Evolutionary conservation across 2,329 filamentous ascomycete genomes (phyloP), one percentile per base, ranked within the genome.

Genomic region (Gyromitra esculenta): DNA sequence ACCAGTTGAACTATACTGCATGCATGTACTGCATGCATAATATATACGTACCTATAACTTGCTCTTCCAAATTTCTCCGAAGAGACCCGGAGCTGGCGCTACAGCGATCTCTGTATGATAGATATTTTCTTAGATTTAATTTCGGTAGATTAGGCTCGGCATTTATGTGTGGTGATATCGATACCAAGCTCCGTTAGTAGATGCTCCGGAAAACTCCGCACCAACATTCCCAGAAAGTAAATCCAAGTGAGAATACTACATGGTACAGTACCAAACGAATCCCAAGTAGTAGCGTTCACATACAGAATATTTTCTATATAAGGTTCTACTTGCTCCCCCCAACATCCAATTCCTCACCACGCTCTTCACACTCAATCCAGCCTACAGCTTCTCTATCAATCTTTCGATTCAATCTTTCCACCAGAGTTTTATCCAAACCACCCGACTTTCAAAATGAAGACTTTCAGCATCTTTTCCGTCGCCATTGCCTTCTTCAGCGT

Each of bases 301-400:
- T 45, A 45, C 43, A 45, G 43, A 45, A 37, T 37, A 37, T 67
- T 67, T 35, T 67, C 48, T 67, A 67, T 67, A 67, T 67, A 67
- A 67, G 64, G 25, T 37, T 1, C 25, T 39, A 8, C 64, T 56
- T 56, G 31, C 50, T 67, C 37, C 64, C 48, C 45, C 50, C 64
- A 56, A 56, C 64, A 57, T 37, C 56, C 64, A 56, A 9, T 54
- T 67, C 64, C 37, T 45, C 64, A 67, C 35, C 64, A 39, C 64
- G 64, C 64, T 67, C 64, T 56, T 67, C 64, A 67, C 64, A 56
- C 64, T 56, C 52, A 54, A 56, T 67, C 48, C 64, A 41, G 48
- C 64, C 48, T 56, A 67, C 50, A 62, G 57, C 57, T 43, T 62
- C 57, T 62, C 57, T 43, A 39, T 39, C 35, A 67, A 18, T 37